A percentile compares a stretch with the other conserved stretches of the same genome.
phyloP scores from a whole-genome alignment of 305 asterid genomes.

The Fraxinus ornus region DNA sequence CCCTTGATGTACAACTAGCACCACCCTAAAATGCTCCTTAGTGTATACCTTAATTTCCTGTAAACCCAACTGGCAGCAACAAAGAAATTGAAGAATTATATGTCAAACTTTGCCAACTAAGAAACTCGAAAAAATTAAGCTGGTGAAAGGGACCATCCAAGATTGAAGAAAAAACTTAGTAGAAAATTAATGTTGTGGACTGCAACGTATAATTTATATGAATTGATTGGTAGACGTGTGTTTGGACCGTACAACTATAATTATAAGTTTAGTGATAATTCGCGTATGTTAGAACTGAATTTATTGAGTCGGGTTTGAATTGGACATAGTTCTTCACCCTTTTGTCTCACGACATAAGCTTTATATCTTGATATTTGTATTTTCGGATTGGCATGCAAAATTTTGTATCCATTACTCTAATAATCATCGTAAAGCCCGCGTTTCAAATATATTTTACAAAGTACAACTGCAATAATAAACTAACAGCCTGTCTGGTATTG shows the following conservation, averaged over 20 bases:
- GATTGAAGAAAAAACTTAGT: neutral
- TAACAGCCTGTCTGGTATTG: no score
- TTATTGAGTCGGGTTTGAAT: neutral
- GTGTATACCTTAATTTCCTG: neutral
- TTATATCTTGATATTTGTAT: no score
- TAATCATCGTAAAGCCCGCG: no score
- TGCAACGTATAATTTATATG: neutral
- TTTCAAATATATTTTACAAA: no score
- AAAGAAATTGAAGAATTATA: neutral
- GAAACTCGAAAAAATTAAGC: neutral
- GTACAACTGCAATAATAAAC: neutral
- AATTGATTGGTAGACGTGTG: neutral
- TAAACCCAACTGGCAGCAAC: neutral
- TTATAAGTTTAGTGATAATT: neutral
- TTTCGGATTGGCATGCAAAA: no score
- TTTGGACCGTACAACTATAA: neutral
- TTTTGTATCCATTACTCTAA: no score
- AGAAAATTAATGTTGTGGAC: neutral
- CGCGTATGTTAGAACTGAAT: neutral
- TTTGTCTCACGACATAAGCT: no score
- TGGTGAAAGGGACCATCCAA: neutral
- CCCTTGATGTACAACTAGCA: no score
- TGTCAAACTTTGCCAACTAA: slow-evolving; percentile 4
- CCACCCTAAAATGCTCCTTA: neutral
- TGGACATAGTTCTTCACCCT: no score